Base-by-base conservation (phyloP, 2,329 filamentous ascomycete genomes). In the Fusarium coffeatum region DNA sequence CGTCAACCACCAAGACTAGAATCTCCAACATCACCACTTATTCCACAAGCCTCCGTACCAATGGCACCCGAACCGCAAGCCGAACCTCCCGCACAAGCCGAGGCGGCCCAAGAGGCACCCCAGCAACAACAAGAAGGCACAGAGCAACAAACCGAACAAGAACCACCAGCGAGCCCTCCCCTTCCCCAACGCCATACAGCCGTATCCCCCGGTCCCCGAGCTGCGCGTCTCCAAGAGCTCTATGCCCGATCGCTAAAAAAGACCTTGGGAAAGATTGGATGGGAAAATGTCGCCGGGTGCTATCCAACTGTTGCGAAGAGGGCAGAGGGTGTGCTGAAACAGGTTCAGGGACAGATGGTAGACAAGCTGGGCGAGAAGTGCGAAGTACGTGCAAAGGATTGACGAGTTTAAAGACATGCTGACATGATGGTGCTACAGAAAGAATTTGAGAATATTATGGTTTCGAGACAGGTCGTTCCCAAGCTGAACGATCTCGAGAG, bases 401-500 rank as follows among this genome's bases (percentile, higher is more conserved):
- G 8, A 23, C 6, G 23, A 20, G 32, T 5, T 16, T 48, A 27
- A 27, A 47, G n/a, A 27, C 59, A 15, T 48, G 42, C 66, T 69
- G 46, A 76, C 4, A 13, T 2, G 10, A 3, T 5, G 9, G 25
- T 46, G 23, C 23, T 28, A 41, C 66, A 86, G 81, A 83, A 82
- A 74, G 88, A 90, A 76, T 90, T 90, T 75, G 84, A 85, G 22
- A 81, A 79, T 20, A 87, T 90, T 59, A 76, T 89, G 62, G 73
- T 79, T 20, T 79, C 81, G 62, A 79, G 88, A 63, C 80, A 83
- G 46, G 88, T 90, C 15, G 83, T 90, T 4, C 80, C 80, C 41
- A 84, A 84, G 64, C 81, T 90, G 12, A 90, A 90, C 76, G 84
- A 87, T 76, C 82, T 90, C 9, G 88, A 90, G 73, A 78, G 71